These are phyloP conservation scores for Spencermartinsiella europaea DNA, from an alignment of 805 yeast species.

Conservation along the genomic window DNA sequence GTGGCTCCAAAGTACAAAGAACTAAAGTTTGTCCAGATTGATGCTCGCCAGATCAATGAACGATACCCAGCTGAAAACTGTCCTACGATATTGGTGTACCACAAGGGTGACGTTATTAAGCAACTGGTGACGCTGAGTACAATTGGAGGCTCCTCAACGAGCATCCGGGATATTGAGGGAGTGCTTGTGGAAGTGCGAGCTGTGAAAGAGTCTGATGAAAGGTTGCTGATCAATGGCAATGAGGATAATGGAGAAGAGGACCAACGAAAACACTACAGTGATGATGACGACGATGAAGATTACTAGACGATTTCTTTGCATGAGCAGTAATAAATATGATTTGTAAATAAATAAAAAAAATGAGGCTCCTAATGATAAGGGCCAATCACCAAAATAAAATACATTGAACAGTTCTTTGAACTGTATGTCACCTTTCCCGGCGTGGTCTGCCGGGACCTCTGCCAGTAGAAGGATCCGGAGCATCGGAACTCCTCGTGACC, in stretches of 20 bases:
- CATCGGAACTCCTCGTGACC: no score
- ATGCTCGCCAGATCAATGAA: conserved; percentile 87
- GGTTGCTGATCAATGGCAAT: conserved; percentile 55
- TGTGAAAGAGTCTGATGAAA: conserved; percentile 57
- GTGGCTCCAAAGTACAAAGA: conserved; percentile 70
- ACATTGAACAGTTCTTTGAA: no score
- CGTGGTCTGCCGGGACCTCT: no score
- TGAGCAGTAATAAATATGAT: neutral
- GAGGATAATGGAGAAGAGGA: conserved; percentile 17
- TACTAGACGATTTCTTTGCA: neutral
- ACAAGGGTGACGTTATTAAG: conserved; percentile 68
- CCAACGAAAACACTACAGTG: neutral
- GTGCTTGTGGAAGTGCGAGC: conserved; percentile 65
- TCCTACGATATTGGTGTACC: conserved; percentile 84
- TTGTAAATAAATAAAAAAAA: neutral
- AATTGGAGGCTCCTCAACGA: conserved; percentile 80
- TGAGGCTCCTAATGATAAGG: neutral
- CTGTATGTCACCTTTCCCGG: no score
- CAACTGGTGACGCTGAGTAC: conserved; percentile 77
- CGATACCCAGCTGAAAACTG: conserved; percentile 85
- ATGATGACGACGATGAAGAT: conserved; percentile 3
- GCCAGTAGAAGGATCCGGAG: no score
- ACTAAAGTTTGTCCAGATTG: conserved; percentile 85
- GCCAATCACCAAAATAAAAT: no score
- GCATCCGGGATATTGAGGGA: conserved; percentile 62